Evolutionary conservation across 768 basidiomycete species (phyloP).

Genomic region (Russula vinacea): DNA sequence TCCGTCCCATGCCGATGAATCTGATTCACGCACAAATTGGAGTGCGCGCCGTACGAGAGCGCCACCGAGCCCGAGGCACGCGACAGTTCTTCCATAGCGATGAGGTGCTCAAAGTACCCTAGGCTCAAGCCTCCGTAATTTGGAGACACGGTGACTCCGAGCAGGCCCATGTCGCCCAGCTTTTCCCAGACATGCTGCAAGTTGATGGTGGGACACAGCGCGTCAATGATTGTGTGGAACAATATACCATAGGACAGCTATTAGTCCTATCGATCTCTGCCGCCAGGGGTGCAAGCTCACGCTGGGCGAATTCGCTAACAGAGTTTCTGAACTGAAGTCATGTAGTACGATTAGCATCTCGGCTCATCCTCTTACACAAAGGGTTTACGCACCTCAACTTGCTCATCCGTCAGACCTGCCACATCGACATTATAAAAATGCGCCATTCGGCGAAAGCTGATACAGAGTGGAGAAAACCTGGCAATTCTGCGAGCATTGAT

Average conservation of each 20-base stretch:
- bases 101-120: conserved; percentile 83
- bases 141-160: conserved; percentile 80
- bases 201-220: background rate
- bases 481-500: background rate
- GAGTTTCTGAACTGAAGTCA: conserved; percentile 70
- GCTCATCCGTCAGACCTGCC: conserved; percentile 76
- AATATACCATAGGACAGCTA: conserved; percentile 66
- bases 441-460: conserved; percentile 32
- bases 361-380: background rate
- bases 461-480: background rate
- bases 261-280: conserved; percentile 85
- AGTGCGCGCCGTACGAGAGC: conserved; percentile 89
- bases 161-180: conserved; percentile 87
- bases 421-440: conserved; percentile 70
- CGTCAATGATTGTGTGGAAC: background rate
- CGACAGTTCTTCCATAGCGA: conserved; percentile 95
- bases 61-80: conserved; percentile 88
- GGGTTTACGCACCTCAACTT: conserved; percentile 58
- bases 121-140: conserved; percentile 79
- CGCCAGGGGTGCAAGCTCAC: conserved; percentile 82
- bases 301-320: conserved; percentile 73
- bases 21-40: conserved; percentile 73
- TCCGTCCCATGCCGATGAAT: conserved; percentile 82
- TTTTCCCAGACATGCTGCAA: conserved; percentile 83
- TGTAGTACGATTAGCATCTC: background rate